Conservation (phyloP, 371 early-diverging fungal species). For the Amoeboaphelidium protococcarum region DNA sequence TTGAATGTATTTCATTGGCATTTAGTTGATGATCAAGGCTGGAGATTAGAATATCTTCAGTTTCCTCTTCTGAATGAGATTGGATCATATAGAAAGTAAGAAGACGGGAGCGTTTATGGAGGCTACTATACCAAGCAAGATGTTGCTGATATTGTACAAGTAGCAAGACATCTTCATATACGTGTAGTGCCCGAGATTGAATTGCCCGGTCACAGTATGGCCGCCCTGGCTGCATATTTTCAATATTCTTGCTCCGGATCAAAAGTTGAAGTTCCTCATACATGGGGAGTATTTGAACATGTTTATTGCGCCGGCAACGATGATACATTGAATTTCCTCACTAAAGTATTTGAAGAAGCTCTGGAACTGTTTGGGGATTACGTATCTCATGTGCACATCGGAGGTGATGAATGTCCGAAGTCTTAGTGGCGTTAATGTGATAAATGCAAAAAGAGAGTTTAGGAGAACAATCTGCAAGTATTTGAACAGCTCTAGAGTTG, state of each 20-base stretch:
- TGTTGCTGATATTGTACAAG: neutral
- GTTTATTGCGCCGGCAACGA: constrained; percentile 4
- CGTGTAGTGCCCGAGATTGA: constrained; percentile 2
- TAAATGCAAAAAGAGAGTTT: neutral
- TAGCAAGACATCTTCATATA: neutral
- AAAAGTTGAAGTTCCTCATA: neutral
- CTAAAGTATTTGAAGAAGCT: neutral
- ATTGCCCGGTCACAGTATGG: constrained; percentile 3
- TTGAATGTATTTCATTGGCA: constrained; percentile 4
- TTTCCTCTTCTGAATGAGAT: constrained; percentile 1
- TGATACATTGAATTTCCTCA: neutral
- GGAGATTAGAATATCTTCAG: neutral
- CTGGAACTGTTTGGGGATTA: constrained; percentile 1
- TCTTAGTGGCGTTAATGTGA: neutral
- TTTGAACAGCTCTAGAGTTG: constrained; percentile 1
- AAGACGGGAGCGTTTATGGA: neutral
- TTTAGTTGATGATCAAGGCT: constrained; percentile 3
- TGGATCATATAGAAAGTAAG: neutral
- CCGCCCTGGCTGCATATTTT: constrained; percentile 2
- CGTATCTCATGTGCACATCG: constrained; percentile 1
- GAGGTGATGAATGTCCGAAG: constrained; percentile 3
- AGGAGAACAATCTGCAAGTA: neutral
- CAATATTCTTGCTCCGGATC: constrained; percentile 1
- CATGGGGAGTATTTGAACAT: constrained; percentile 1
- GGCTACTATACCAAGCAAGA: neutral